Conservation (phyloP, 2,329 filamentous ascomycete species). For the Phyllosticta paracitricarpa region DNA sequence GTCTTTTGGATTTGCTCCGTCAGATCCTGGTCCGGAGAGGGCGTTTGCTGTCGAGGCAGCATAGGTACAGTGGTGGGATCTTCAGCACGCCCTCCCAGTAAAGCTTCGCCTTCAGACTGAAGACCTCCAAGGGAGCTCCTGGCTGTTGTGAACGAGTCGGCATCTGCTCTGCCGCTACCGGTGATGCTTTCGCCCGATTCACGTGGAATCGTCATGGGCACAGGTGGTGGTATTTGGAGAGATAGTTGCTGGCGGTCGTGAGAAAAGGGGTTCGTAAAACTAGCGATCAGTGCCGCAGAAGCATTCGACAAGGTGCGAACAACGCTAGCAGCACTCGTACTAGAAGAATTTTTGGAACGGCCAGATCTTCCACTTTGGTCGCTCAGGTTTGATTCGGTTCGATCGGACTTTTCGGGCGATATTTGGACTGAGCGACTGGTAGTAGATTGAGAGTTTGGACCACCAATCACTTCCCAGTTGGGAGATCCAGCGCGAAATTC, state of each 20-base stretch:
- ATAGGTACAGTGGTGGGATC: conserved; percentile 16
- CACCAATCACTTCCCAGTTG: conserved; percentile 4
- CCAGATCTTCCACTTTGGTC: conserved; percentile 37
- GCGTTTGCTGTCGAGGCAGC: conserved; percentile 7
- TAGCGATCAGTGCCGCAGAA: conserved; percentile 29
- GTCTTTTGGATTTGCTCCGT: background rate
- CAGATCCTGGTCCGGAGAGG: background rate
- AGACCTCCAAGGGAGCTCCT: conserved; percentile 39
- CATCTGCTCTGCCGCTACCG: conserved; percentile 25
- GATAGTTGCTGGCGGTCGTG: conserved; percentile 1
- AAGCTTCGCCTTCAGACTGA: conserved; percentile 42
- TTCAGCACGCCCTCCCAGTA: conserved; percentile 36
- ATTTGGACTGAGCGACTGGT: conserved; percentile 21
- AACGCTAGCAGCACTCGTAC: conserved; percentile 30
- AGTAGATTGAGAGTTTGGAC: background rate
- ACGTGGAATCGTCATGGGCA: background rate
- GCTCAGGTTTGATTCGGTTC: conserved; percentile 47
- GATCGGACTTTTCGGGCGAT: conserved; percentile 43
- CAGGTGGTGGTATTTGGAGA: background rate
- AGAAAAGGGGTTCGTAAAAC: conserved; percentile 23
- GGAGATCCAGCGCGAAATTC: conserved; percentile 8
- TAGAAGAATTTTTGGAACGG: conserved; percentile 33
- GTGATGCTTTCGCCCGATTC: conserved; percentile 28
- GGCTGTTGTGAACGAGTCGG: conserved; percentile 43
- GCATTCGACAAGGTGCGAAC: conserved; percentile 36